Evolutionary conservation across 306 rosid genomes (phyloP).

Genomic region (Cicer pinnatifidum): DNA sequence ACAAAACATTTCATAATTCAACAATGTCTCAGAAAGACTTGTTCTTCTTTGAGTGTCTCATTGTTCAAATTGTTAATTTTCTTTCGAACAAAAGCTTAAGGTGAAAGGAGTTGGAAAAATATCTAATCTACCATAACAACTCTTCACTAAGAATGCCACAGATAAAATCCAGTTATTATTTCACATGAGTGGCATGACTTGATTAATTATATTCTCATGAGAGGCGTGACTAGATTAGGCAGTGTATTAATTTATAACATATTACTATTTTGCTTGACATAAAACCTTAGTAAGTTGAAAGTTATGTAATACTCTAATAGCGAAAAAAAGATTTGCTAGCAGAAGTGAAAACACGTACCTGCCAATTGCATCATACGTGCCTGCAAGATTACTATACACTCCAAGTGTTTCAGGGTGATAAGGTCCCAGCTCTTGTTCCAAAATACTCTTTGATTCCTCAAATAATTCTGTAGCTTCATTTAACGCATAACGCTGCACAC

Average conservation of each 20-base stretch:
- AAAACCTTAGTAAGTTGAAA: constrained; percentile 13
- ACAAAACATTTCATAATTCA: neutral
- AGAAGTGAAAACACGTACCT: constrained; percentile 56
- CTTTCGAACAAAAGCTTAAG: neutral
- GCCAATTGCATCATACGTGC: constrained; percentile 91
- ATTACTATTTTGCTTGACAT: neutral
- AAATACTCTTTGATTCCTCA: constrained; percentile 80
- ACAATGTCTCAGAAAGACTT: constrained; percentile 22
- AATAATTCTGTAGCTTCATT: constrained; percentile 77
- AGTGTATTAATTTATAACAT: neutral
- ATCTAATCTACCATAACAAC: constrained; percentile 19
- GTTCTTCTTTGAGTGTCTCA: neutral
- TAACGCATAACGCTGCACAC: constrained; percentile 77
- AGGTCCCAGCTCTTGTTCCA: constrained; percentile 88
- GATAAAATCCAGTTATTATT: constrained; percentile 28
- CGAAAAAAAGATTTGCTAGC: constrained; percentile 20
- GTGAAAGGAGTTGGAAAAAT: constrained; percentile 3
- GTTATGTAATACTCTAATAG: constrained; percentile 8
- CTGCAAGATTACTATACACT: constrained; percentile 91
- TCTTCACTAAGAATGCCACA: constrained; percentile 14
- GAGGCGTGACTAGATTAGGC: neutral
- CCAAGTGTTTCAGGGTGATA: constrained; percentile 97
- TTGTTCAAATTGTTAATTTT: neutral
- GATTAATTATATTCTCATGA: neutral
- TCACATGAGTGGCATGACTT: neutral